A percentile compares a stretch with the other conserved stretches of the same genome.
phyloP scores from a whole-genome alignment of 2,329 filamentous ascomycete genomes.

The Pseudogymnoascus sp. region DNA sequence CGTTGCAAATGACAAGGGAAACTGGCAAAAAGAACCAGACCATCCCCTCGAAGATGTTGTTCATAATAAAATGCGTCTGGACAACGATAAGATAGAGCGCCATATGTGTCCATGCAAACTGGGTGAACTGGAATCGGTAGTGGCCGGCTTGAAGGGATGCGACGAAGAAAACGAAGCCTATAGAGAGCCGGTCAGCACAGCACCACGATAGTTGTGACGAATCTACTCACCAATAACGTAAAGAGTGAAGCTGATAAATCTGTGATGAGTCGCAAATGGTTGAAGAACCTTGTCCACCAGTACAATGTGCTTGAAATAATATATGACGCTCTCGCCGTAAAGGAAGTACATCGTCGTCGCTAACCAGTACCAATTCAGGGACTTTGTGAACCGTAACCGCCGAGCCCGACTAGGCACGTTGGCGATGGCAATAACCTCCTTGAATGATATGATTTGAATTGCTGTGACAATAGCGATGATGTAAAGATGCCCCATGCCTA shows the following conservation, averaged over 20 bases:
- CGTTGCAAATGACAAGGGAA: conserved; percentile 92
- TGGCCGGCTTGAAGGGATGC: conserved; percentile 88
- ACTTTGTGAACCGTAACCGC: conserved; percentile 88
- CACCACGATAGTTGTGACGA: neutral
- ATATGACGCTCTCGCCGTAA: conserved; percentile 97
- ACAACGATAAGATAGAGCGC: conserved; percentile 95
- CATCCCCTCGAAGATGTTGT: conserved; percentile 99
- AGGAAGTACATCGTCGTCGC: conserved; percentile 99
- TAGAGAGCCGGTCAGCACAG: conserved; percentile 26
- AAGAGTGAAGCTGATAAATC: conserved; percentile 97
- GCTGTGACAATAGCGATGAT: conserved; percentile 88
- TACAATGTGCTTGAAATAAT: conserved; percentile 99
- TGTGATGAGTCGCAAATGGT: conserved; percentile 90
- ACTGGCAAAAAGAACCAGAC: conserved; percentile 99
- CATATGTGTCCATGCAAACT: conserved; percentile 99
- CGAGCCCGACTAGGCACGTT: conserved; percentile 88
- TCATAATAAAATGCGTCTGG: conserved; percentile 98
- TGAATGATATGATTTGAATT: conserved; percentile 95
- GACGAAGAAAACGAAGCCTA: conserved; percentile 97
- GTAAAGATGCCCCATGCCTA: conserved; percentile 97
- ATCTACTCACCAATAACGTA: conserved; percentile 78
- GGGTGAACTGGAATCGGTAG: conserved; percentile 97
- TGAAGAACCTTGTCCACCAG: conserved; percentile 88
- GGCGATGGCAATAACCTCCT: conserved; percentile 96
- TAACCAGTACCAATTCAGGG: conserved; percentile 97